Percentiles rank a stretch among this genome's conserved stretches.
Evolutionary conservation across 2,329 filamentous ascomycete species (phyloP).

Genomic region (Microcyclospora pomicola): DNA sequence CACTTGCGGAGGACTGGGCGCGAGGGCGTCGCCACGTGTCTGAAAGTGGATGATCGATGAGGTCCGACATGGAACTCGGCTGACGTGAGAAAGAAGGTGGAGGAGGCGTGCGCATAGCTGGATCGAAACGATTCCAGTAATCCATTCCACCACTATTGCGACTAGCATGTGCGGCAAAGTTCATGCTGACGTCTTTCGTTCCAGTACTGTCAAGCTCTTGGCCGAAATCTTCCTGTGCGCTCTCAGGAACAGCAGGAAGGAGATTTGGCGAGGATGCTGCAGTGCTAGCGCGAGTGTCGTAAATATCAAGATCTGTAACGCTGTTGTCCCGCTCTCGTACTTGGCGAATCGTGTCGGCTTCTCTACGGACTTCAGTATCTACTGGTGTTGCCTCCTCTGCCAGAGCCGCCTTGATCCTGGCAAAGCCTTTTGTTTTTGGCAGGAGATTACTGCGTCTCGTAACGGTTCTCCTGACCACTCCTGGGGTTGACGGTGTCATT

Average conservation of each 20-base stretch:
- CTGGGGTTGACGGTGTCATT: constrained; percentile 41
- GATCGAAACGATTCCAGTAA: constrained; percentile 71
- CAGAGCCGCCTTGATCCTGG: constrained; percentile 77
- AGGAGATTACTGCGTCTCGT: constrained; percentile 79
- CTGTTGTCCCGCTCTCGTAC: constrained; percentile 70
- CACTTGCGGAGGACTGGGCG: constrained; percentile 19
- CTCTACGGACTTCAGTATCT: constrained; percentile 75
- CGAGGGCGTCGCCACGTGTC: constrained; percentile 16
- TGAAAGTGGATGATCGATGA: constrained; percentile 52
- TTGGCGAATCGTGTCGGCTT: constrained; percentile 91
- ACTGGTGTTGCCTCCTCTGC: constrained; percentile 77
- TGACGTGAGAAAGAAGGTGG: constrained; percentile 44
- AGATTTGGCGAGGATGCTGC: constrained; percentile 57
- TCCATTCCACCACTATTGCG: constrained; percentile 57
- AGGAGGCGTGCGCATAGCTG: constrained; percentile 50
- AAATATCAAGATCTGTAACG: constrained; percentile 24
- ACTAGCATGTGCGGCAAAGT: constrained; percentile 61
- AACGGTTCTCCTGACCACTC: constrained; percentile 69
- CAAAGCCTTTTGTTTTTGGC: constrained; percentile 92
- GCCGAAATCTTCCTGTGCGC: constrained; percentile 53
- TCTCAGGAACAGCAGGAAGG: constrained; percentile 40
- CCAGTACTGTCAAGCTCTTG: constrained; percentile 40
- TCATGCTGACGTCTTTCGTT: constrained; percentile 40
- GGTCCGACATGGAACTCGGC: constrained; percentile 45
- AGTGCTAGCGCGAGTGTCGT: constrained; percentile 34